phyloP scores from a whole-genome alignment of 2,329 filamentous ascomycete species.

The Aquanectria penicillioides region DNA sequence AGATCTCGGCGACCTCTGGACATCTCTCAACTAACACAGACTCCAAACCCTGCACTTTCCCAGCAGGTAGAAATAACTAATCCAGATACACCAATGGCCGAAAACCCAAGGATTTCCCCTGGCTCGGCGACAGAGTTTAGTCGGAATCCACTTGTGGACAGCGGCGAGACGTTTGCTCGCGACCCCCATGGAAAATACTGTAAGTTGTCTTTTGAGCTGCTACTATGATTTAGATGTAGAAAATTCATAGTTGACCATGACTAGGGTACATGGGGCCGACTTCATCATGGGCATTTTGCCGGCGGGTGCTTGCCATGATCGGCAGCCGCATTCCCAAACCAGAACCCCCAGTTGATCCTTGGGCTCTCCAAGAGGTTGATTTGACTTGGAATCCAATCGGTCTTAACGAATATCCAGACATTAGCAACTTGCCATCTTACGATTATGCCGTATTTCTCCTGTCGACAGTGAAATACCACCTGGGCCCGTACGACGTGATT shows the following conservation, averaged over 20 bases:
- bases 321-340: conserved; percentile 12
- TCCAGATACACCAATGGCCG: background rate
- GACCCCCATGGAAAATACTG: conserved; percentile 12
- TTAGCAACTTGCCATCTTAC: conserved; percentile 2
- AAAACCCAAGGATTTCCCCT: background rate
- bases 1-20: no score
- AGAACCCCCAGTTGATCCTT: conserved; percentile 12
- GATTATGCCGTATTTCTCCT: conserved; percentile 15
- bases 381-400: conserved; percentile 12
- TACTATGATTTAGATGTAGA: no score
- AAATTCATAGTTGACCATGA: background rate
- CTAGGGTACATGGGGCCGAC: conserved; percentile 24
- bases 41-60: no score
- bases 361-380: conserved; percentile 8
- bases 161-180: background rate
- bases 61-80: background rate
- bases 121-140: background rate
- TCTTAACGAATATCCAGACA: conserved; percentile 8
- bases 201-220: background rate
- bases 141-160: conserved; percentile 5
- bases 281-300: conserved; percentile 20
- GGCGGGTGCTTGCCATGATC: conserved; percentile 17
- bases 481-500: conserved; percentile 14
- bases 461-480: conserved; percentile 14
- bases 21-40: no score